Base-by-base conservation (phyloP, 2,329 filamentous ascomycete species). In the Colletotrichum sp. region DNA sequence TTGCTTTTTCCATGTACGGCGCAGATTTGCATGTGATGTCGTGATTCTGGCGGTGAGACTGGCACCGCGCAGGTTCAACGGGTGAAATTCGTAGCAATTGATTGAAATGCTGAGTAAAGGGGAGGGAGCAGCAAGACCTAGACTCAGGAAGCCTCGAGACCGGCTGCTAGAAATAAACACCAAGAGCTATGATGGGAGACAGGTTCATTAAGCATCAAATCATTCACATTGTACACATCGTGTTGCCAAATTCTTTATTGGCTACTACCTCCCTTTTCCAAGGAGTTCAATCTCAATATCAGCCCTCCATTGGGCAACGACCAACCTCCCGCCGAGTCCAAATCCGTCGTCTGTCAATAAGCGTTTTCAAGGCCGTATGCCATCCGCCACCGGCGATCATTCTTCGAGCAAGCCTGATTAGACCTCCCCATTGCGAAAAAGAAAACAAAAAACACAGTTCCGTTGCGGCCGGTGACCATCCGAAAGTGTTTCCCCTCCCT, bases 371-470 rank as follows among this genome's bases (percentile, higher is more conserved):
- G 70, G 70, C 74, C 70, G 74, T 64, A 76, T 76, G 65, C 59
- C 68, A 60, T 61, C 74, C 65, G 70, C 74, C 74, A 15, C 48
- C 64, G 65, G 70, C 74, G 73, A 76, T 74, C 74, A 76, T 71
- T 76, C 66, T 76, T 68, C 61, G 72, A 71, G 72, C 21, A 76
- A 76, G 72, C 74, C 74, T 71, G 4, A 71, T 71, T 61, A 75
- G 74, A 67, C 74, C 72, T 63, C 61, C 74, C 61, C 74, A 48
- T 71, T 61, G 71, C 74, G 74, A 76, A 76, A 74, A 76, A 75
- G 74, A 76, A 76, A 76, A 76, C 72, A 76, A 76, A 77, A 78
- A 71, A 78, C 75, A 78, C 71, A 67, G 24, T 77, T 77, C 75
- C 72, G 64, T 78, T 48, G 71, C 72, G 77, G 71, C 72, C 68